Evolutionary conservation across 2,329 filamentous ascomycete genomes (phyloP), one percentile per base, ranked within the genome.

Genomic region (Beauveria scarabaeidicola): DNA sequence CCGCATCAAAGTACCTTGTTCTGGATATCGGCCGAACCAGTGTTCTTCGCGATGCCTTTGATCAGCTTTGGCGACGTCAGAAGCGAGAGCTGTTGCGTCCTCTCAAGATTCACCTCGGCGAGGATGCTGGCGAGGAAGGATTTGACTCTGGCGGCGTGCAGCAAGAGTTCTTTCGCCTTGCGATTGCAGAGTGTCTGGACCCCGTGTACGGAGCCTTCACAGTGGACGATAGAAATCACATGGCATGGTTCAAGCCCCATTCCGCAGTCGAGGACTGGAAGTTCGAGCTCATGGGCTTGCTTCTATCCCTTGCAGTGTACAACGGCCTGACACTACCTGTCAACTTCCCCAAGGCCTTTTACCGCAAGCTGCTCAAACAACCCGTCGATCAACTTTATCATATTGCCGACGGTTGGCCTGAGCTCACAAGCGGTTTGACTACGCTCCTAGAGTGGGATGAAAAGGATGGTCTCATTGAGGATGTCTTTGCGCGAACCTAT

Each of bases 121-220:
- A 91, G 69, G 86, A 90, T 38, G 79, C 80, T 57, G 90, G 91
- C 32, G 94, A 97, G 71, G 87, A 95, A 70, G 94, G 94, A 0
- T 84, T 95, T 38, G 94, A 99, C 71, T 91, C 93, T 52, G 94
- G 94, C 47, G 94, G 94, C 63, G 92, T 99, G 1, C 93, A 97
- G 66, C 92, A 96, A 70, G 94, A 99, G 64, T 97, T 96, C 70
- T 97, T 99, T 75, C 85, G 91, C 17, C 75, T 97, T 29, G 85
- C 90, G 19, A 86, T 97, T 65, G 84, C 84, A 1, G 87, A 96
- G 68, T 89, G 89, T 3, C 80, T 97, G 50, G 81, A 90, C 66
- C 88, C 90, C 5, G 81, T 86, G 47, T 90, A 89, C 67, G 91
- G 88, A 1, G 84, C 89, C 58, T 97, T 97, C 70, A 88, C 86